These are phyloP conservation scores for Cnidoscolus chayamansa DNA, from an alignment of 441 rosid species.

Conservation along the genomic window DNA sequence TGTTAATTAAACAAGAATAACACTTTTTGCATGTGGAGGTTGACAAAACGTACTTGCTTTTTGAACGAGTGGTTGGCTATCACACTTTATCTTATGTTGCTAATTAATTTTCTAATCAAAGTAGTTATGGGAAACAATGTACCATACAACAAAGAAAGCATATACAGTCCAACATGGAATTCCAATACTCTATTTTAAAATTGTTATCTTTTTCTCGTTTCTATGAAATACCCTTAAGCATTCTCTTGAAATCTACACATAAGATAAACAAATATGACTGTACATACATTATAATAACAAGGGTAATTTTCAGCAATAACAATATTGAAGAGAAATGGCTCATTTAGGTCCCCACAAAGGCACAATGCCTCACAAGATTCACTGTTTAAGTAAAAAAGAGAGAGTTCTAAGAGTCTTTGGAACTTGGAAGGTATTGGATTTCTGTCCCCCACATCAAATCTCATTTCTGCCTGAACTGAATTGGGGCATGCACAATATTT, in stretches of 20 bases:
- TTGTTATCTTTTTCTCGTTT: not conserved
- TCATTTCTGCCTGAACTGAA: too few relatives aligned
- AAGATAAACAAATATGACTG: too few relatives aligned
- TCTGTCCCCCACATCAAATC: too few relatives aligned
- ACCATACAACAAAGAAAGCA: not conserved
- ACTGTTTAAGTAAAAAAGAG: conserved; percentile 13
- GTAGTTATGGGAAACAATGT: conserved; percentile 31
- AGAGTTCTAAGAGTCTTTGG: conserved; percentile 24
- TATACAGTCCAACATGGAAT: conserved; percentile 48
- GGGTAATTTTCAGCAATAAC: too few relatives aligned
- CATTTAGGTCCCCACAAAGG: conserved; percentile 36
- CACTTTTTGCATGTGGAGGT: conserved; percentile 67
- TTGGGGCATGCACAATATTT: too few relatives aligned
- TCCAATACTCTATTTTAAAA: conserved; percentile 38
- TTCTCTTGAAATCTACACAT: too few relatives aligned
- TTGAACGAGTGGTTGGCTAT: conserved; percentile 51
- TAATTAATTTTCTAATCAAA: conserved; percentile 21
- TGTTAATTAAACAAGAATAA: conserved; percentile 8
- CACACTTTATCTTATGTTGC: conserved; percentile 22
- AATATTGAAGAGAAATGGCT: not conserved
- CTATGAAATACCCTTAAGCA: not conserved
- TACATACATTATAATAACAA: too few relatives aligned
- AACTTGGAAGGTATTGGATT: conserved; percentile 32
- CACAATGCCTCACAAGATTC: conserved; percentile 23
- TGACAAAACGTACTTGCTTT: conserved; percentile 38